Evolutionary conservation across 768 basidiomycete genomes (phyloP).

Genomic region (Agrocybe chaxingu): DNA sequence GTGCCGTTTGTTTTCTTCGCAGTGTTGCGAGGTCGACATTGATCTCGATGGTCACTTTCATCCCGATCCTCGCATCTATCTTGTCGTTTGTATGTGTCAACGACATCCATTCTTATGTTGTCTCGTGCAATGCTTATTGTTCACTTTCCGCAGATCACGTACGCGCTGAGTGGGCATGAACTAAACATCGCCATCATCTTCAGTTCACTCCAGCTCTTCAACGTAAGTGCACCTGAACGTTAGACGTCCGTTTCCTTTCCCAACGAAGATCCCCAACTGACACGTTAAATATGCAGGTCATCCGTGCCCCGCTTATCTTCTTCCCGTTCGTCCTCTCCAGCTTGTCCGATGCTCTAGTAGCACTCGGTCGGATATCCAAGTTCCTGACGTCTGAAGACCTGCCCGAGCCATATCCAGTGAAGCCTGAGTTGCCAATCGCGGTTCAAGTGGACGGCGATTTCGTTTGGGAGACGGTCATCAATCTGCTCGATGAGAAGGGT

Average conservation of each 20-base stretch:
- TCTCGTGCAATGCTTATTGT: not conserved
- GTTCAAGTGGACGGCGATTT: conserved; percentile 51
- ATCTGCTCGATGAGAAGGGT: conserved; percentile 7
- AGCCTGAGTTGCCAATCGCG: conserved; percentile 32
- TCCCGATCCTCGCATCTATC: conserved; percentile 50
- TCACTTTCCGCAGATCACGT: conserved; percentile 48
- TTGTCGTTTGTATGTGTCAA: conserved; percentile 44
- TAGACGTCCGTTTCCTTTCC: too few relatives aligned
- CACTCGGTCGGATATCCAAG: conserved; percentile 45
- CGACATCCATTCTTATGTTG: not conserved
- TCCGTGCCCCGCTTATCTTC: conserved; percentile 51
- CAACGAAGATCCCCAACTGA: not conserved
- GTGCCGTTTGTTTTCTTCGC: not conserved
- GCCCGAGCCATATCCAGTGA: conserved; percentile 41
- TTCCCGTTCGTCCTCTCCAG: conserved; percentile 53
- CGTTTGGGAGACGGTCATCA: conserved; percentile 44
- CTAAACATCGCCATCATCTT: conserved; percentile 57
- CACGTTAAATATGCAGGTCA: conserved; percentile 34
- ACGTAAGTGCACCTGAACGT: conserved; percentile 28
- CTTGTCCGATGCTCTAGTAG: conserved; percentile 49
- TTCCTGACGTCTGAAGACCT: conserved; percentile 58
- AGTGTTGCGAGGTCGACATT: conserved; percentile 36
- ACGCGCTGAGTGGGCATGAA: conserved; percentile 52
- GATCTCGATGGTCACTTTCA: conserved; percentile 43
- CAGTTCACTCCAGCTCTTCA: conserved; percentile 56